These are phyloP conservation scores for Chlamydomonas reinhardtii DNA, from an alignment of 163 green algal genomes.

Conservation along the genomic window DNA sequence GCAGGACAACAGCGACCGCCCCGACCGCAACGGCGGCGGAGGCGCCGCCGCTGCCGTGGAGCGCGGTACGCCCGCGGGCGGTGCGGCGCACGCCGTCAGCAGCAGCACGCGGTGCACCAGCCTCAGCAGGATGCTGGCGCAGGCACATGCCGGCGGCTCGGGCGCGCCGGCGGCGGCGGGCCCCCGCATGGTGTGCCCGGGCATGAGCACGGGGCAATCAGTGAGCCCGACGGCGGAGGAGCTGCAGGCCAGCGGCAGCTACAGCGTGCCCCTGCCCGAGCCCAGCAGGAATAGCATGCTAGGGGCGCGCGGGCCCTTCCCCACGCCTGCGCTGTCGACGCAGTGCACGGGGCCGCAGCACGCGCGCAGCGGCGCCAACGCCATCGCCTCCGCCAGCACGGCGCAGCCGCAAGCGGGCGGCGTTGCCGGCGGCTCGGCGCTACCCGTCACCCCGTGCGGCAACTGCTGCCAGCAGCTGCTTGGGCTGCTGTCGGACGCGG, in stretches of 20 bases:
- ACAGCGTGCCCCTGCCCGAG: constrained; percentile 24
- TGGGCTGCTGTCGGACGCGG: constrained; percentile 24
- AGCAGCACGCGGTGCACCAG: constrained; percentile 41
- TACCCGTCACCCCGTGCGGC: neutral
- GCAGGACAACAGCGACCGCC: constrained; percentile 8
- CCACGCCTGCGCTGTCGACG: neutral
- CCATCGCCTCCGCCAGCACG: neutral
- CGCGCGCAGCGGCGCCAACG: neutral
- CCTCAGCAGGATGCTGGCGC: constrained; percentile 16
- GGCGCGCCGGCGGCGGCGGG: neutral
- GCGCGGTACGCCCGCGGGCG: neutral
- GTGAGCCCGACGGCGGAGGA: too few species aligned
- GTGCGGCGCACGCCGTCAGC: constrained; percentile 2
- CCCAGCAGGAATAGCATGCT: neutral
- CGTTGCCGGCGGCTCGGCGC: neutral
- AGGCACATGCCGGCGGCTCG: neutral
- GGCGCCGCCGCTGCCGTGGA: neutral
- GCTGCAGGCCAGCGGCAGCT: constrained; percentile 11
- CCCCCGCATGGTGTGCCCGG: constrained; percentile 4
- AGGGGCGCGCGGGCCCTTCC: neutral
- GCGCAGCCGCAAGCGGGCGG: neutral
- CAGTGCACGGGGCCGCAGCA: neutral
- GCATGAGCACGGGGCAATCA: too few species aligned
- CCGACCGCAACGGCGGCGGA: neutral
- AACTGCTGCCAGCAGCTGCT: constrained; percentile 46